Evolutionary conservation across 2,329 filamentous ascomycete species (phyloP).

Genomic region (Didymella arachidicola): DNA sequence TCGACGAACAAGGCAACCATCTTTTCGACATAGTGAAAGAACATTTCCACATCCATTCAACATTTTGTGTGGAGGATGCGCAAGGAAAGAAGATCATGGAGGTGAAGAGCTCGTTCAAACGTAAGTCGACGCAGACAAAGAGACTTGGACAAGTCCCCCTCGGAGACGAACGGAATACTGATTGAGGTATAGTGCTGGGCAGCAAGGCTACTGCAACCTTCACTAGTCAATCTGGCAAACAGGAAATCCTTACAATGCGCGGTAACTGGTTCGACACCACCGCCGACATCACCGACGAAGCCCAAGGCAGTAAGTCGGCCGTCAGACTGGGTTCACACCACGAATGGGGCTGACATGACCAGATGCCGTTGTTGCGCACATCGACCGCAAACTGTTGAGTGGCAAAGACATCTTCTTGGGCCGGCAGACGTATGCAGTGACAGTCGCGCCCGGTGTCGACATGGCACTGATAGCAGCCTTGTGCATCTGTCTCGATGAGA

Average conservation of each 20-base stretch:
- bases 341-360: background rate
- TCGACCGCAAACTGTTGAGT: conserved; percentile 67
- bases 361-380: conserved; percentile 62
- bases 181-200: conserved; percentile 52
- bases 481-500: conserved; percentile 73
- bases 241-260: conserved; percentile 58
- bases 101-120: conserved; percentile 62
- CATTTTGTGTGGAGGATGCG: conserved; percentile 60
- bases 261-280: conserved; percentile 67
- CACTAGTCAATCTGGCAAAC: conserved; percentile 34
- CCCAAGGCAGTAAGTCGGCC: conserved; percentile 34
- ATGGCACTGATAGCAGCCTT: conserved; percentile 70
- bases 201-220: conserved; percentile 67
- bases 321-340: background rate
- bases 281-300: conserved; percentile 65
- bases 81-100: conserved; percentile 60
- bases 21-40: conserved; percentile 68
- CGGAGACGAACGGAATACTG: background rate
- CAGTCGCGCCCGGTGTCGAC: conserved; percentile 70
- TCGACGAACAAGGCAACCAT: conserved; percentile 61
- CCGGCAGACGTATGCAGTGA: conserved; percentile 71
- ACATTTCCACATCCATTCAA: conserved; percentile 60
- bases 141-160: background rate
- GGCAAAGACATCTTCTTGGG: conserved; percentile 65
- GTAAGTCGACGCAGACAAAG: conserved; percentile 51